Percentiles rank a stretch among this genome's conserved stretches.
These are phyloP conservation scores for Pseudogymnoascus sp. DNA, from an alignment of 2,329 filamentous ascomycete genomes.

Conservation along the genomic window DNA sequence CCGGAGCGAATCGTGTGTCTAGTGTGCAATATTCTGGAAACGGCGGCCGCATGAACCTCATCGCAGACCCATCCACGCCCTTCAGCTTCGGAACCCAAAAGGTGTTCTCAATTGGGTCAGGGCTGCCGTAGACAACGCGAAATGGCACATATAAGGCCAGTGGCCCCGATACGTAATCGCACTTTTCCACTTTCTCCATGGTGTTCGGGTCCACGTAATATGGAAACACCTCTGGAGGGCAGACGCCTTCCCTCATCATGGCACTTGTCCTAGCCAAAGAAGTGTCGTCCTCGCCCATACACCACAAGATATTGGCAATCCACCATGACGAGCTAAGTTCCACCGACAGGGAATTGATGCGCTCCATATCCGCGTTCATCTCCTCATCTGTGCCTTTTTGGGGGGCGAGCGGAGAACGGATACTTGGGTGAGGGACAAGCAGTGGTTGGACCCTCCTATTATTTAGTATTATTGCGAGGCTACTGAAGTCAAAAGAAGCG, in stretches of 20 bases:
- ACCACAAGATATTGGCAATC: neutral
- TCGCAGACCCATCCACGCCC: neutral
- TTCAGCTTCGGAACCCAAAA: conserved; percentile 13
- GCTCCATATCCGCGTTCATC: neutral
- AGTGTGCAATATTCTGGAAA: neutral
- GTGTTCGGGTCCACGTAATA: neutral
- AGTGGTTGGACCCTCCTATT: neutral
- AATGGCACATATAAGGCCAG: neutral
- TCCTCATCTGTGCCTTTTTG: neutral
- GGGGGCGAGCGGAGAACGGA: neutral
- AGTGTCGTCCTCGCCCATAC: neutral
- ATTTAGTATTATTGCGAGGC: neutral
- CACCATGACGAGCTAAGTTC: neutral
- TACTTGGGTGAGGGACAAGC: neutral
- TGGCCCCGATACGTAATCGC: neutral
- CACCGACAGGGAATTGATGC: neutral
- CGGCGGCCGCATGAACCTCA: neutral
- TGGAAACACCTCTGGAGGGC: neutral
- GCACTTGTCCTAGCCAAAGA: neutral
- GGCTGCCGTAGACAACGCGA: neutral
- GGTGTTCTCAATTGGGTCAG: neutral
- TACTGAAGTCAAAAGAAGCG: neutral
- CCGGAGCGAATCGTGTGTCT: neutral
- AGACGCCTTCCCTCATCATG: neutral
- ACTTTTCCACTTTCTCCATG: neutral